These are phyloP conservation scores for Russula virescens DNA, from an alignment of 768 basidiomycete genomes.

Conservation along the genomic window DNA sequence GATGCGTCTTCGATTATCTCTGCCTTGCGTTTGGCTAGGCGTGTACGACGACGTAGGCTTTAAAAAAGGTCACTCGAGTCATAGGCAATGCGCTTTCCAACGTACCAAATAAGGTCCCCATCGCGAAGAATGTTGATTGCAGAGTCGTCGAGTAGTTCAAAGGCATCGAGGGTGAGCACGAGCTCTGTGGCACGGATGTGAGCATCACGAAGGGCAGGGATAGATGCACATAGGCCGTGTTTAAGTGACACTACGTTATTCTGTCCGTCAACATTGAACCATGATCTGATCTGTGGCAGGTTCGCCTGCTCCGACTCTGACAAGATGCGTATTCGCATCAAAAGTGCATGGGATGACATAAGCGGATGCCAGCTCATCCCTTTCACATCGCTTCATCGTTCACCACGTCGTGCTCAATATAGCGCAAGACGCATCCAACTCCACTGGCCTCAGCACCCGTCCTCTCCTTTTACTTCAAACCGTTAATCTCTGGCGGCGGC, in stretches of 20 bases:
- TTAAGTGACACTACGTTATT: conserved; percentile 11
- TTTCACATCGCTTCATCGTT: background rate
- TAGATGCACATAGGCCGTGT: conserved; percentile 8
- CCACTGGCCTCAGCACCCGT: background rate
- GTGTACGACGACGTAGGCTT: conserved; percentile 15
- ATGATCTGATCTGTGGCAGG: conserved; percentile 21
- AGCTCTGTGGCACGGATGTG: conserved; percentile 8
- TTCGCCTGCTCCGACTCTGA: conserved; percentile 11
- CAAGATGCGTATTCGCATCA: conserved; percentile 23
- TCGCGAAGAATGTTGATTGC: conserved; percentile 19
- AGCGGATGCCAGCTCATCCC: conserved; percentile 9
- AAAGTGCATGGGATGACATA: conserved; percentile 13
- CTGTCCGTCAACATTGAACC: conserved; percentile 16
- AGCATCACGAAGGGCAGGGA: conserved; percentile 17
- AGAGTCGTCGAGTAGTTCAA: conserved; percentile 21
- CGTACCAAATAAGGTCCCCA: conserved; percentile 22
- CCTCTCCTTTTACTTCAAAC: background rate
- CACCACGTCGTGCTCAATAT: background rate
- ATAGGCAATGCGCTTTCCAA: background rate
- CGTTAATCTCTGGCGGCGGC: background rate
- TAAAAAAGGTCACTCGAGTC: background rate
- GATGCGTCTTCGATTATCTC: background rate
- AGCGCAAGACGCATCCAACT: background rate
- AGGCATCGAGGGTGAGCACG: conserved; percentile 22
- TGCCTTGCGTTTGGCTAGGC: conserved; percentile 11